Base-by-base conservation (phyloP, 345 rosid species). In the Syzygium oleosum region DNA sequence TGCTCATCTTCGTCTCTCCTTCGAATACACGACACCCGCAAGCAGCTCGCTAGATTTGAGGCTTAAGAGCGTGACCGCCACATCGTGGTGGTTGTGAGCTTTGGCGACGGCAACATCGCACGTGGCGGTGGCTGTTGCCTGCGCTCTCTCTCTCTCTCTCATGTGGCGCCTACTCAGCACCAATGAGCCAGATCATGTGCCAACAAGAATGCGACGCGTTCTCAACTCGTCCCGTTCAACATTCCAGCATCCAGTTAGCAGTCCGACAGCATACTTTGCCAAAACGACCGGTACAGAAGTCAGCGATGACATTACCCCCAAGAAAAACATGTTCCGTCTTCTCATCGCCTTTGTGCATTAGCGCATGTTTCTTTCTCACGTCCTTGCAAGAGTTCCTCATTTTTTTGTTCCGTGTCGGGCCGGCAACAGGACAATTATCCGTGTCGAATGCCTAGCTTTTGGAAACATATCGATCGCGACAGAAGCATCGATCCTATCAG, bases 91-190 rank as follows among this genome's bases (percentile, higher is more conserved):
- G 41, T 6, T 19, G 78, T 0, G 11, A 17, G 41, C 78, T 8
- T 29, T 15, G 22, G 79, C 21, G 6, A 68, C 12, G 12, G 79
- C 43, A 31, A 31, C 12, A 68, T 8, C 1, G 22, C 78, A 65
- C 4, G 12, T 31, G 0, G 5, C 17, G 2, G 79, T 31, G 78
- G 11, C 7, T 11, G 8, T 21, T 9, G 59, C 12, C 0, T 10
- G 9, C 25, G 17, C 21, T 6, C 56, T 21, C 58, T 54, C 25
- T 55, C 21, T 17, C 56, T 22, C 58, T 55, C 25, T 21, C 8
- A 55, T 7, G 59, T 9, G 25, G 27, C 2, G 21, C 59, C 59
- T 21, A 8, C 78, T 31, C 19, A 16, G 38, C 79, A 0, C 79
- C 3, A 5, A 68, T 68, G 3, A 68, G 23, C 79, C 79, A 68